Evolutionary conservation across 2,329 filamentous ascomycete genomes (phyloP).

Genomic region (Trichoderma semiorbis): DNA sequence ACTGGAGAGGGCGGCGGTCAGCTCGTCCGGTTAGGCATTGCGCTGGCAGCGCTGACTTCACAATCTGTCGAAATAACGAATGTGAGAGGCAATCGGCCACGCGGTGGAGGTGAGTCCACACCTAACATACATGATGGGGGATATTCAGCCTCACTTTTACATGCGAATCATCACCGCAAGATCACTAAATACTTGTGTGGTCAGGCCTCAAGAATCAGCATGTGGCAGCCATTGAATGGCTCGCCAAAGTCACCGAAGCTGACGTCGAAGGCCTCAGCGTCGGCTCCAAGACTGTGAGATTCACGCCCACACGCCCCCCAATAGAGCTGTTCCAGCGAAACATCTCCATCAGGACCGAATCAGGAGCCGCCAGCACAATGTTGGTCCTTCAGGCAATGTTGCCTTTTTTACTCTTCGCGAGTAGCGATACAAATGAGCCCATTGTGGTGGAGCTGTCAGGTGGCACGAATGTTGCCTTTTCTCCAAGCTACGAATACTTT

Average conservation of each 20-base stretch:
- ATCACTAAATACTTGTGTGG: not conserved
- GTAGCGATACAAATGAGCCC: slow-evolving; percentile 40
- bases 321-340: slow-evolving; percentile 39
- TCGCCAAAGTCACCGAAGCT: slow-evolving; percentile 51
- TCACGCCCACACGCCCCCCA: slow-evolving; percentile 41
- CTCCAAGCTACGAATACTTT: slow-evolving; percentile 59
- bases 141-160: not conserved
- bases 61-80: slow-evolving; percentile 52
- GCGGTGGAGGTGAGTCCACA: slow-evolving; percentile 28
- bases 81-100: slow-evolving; percentile 52
- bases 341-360: slow-evolving; percentile 49
- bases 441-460: slow-evolving; percentile 52
- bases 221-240: slow-evolving; percentile 52
- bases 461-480: slow-evolving; percentile 58
- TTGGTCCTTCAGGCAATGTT: slow-evolving; percentile 60
- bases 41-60: slow-evolving; percentile 53
- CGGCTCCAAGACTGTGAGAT: slow-evolving; percentile 49
- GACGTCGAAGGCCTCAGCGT: slow-evolving; percentile 48
- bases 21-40: slow-evolving; percentile 54
- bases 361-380: slow-evolving; percentile 51
- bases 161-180: not conserved
- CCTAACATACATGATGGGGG: not conserved
- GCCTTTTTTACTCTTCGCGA: slow-evolving; percentile 55
- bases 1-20: slow-evolving; percentile 62
- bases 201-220: slow-evolving; percentile 60